Evolutionary conservation across 1,284 basidiomycete species (phyloP), one percentile per base, ranked within the genome.

Genomic region (Boletus hoseneyae): DNA sequence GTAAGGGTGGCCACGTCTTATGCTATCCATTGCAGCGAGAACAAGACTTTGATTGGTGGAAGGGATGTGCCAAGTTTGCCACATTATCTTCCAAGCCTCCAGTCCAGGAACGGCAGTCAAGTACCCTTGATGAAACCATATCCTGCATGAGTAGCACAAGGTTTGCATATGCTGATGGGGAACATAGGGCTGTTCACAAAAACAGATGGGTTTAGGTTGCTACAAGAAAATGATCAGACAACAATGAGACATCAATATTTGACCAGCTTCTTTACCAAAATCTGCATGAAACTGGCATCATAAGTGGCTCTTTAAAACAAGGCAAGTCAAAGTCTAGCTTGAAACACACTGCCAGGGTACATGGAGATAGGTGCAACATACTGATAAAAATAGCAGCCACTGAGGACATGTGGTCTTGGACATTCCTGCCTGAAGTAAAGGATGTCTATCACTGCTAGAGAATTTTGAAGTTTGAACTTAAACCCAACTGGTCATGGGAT

Each of bases 301-400:
- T 46, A 53, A n/a, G 30, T 45, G 3, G 48, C 13, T 18, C 51
- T 45, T 47, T 18, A 18, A 16, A 10, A 15, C 1, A 16, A n/a
- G 6, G 25, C 6, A 4, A 8, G 15, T 10, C 8, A 27, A 9
- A 4, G 16, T 16, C 16, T 16, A 16, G 16, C 16, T 16, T 16
- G 16, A 16, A 16, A 16, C 16, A 16, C 16, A 16, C 16, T 1
- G 16, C 16, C 16, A 16, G 16, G 16, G 16, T 16, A 16, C 16
- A 16, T 16, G 16, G 16, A 16, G 16, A 16, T 16, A 16, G 16
- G 16, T 16, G 16, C 16, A 16, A 42, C 39, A 40, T 41, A 52
- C 49, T 23, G 3, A 30, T 52, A 53, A 4, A 53, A 53, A 47
- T 53, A 53, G 30, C 52, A 53, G 37, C 3, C 6, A 5, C 10